phyloP scores from a whole-genome alignment of 1,284 basidiomycete genomes.

The Ceratobasidium sp. region DNA sequence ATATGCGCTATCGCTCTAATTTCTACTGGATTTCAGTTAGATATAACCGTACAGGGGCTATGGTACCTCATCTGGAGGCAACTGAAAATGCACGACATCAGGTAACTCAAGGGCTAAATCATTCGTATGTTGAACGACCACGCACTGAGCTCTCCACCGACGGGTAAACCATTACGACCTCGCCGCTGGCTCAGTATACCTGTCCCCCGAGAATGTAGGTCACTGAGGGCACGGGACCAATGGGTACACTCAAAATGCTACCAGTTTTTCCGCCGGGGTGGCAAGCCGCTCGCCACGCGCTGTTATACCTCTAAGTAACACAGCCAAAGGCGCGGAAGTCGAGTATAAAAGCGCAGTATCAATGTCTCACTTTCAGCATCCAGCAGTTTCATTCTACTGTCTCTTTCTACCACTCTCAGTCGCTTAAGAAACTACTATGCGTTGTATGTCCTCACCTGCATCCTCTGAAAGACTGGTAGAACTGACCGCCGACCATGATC shows the following conservation, averaged over 20 bases:
- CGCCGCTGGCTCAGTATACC: not conserved
- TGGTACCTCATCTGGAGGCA: too few species aligned
- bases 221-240: not conserved
- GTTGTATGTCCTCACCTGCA: slow-evolving; percentile 8
- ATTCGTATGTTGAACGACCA: too few species aligned
- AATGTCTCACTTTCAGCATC: slow-evolving; percentile 1
- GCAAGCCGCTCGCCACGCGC: not conserved
- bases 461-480: not conserved
- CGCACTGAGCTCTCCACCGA: not conserved
- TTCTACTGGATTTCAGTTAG: too few species aligned
- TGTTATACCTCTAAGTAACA: too few species aligned
- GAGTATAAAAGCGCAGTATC: slow-evolving; percentile 6
- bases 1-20: not conserved
- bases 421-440: slow-evolving; percentile 8
- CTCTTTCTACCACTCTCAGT: not conserved
- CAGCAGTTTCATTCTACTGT: not conserved
- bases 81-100: too few species aligned
- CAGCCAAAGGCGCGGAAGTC: not conserved
- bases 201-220: not conserved
- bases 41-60: too few species aligned
- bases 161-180: slow-evolving; percentile 20
- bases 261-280: not conserved
- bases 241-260: not conserved
- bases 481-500: not conserved
- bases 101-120: too few species aligned